These are phyloP conservation scores for Termitomyces sp. DNA, from an alignment of 768 basidiomycete species.

Conservation along the genomic window DNA sequence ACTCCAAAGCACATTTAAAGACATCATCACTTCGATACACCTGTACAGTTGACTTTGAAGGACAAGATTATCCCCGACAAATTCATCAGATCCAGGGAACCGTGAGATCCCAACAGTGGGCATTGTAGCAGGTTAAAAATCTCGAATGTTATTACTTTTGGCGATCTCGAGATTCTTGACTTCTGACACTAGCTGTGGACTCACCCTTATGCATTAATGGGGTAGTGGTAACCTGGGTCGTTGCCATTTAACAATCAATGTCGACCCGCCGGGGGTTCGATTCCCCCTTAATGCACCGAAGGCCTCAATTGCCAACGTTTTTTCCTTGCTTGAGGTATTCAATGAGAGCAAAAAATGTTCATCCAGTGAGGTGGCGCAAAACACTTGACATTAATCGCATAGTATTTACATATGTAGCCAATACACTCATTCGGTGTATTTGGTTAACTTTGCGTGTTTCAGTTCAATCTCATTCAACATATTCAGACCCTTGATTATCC, in stretches of 20 bases:
- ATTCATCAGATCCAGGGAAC: slow-evolving; percentile 9
- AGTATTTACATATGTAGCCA: neutral
- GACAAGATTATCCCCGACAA: slow-evolving; percentile 3
- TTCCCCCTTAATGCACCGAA: slow-evolving; percentile 61
- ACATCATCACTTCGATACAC: neutral
- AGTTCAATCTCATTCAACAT: neutral
- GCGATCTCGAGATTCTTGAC: no score
- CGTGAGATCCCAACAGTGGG: slow-evolving; percentile 8
- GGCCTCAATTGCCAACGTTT: no score
- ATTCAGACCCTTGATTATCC: neutral
- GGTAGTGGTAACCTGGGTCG: slow-evolving; percentile 7
- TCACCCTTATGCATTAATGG: neutral
- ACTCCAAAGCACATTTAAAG: neutral
- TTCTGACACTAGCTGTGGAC: no score
- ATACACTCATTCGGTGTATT: slow-evolving; percentile 1
- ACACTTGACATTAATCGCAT: neutral
- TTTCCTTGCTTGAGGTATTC: no score
- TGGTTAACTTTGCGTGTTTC: slow-evolving; percentile 3
- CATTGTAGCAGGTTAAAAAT: slow-evolving; percentile 1
- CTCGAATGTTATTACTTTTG: neutral
- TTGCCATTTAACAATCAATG: neutral
- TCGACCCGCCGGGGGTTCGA: slow-evolving; percentile 88
- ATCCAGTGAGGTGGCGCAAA: no score
- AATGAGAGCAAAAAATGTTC: no score
- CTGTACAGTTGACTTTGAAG: no score